Percentiles rank a stretch among this genome's conserved stretches.
These are phyloP conservation scores for Ceratobasidium papillatum DNA, from an alignment of 1,284 basidiomycete genomes.

Conservation along the genomic window DNA sequence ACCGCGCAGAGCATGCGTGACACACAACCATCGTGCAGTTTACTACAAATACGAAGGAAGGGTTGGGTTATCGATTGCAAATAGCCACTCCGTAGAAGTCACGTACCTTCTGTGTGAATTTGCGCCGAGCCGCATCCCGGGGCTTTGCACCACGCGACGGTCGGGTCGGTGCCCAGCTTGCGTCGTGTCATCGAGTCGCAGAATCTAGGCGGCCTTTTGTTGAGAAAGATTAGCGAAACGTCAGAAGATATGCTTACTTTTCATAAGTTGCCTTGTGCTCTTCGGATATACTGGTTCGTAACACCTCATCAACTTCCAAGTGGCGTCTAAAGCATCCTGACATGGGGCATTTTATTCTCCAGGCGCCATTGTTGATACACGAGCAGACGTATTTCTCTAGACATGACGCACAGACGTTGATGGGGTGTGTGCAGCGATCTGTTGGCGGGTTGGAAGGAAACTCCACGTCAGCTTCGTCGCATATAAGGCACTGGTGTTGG, in stretches of 20 bases:
- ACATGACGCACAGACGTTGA: slow-evolving; percentile 16
- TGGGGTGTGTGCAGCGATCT: background rate
- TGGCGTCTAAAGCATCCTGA: background rate
- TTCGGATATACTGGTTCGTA: background rate
- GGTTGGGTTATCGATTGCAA: too few species aligned
- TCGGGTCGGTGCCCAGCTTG: background rate
- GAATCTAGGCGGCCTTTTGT: too few species aligned
- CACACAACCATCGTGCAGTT: slow-evolving; percentile 5
- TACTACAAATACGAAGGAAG: background rate
- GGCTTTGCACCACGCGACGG: slow-evolving; percentile 23
- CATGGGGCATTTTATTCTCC: background rate
- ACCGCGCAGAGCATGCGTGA: slow-evolving; percentile 2
- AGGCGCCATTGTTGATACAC: background rate
- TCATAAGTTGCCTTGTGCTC: slow-evolving; percentile 10
- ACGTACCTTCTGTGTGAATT: slow-evolving; percentile 25
- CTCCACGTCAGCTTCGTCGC: background rate
- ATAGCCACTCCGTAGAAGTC: too few species aligned
- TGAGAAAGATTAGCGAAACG: too few species aligned
- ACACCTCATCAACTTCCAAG: slow-evolving; percentile 2
- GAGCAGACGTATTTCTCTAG: background rate
- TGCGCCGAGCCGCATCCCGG: slow-evolving; percentile 28
- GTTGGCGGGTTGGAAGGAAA: slow-evolving; percentile 20
- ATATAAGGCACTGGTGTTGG: background rate
- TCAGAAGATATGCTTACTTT: background rate
- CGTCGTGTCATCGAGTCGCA: slow-evolving; percentile 14